Evolutionary conservation across 495 filamentous ascomycete genomes (phyloP), one percentile per base, ranked within the genome.

Genomic region (Aspergillus carlsbadensis): DNA sequence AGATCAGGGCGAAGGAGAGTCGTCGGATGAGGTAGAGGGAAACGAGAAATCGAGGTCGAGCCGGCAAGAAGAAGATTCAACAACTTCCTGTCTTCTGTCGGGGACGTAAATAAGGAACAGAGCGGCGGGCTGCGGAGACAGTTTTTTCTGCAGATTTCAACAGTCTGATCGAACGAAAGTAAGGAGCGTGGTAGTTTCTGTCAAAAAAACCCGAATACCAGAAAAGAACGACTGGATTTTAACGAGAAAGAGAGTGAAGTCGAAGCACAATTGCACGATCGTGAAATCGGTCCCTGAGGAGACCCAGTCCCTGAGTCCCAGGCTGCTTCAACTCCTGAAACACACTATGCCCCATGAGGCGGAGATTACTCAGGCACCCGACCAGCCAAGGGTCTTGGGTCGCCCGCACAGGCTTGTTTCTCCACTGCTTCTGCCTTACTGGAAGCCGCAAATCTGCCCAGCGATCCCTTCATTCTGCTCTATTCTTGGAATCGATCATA

Each of bases 401-500:
- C 52, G 52, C 34, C 53, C 26, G 29, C 21, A 22, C 35, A 11
- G 54, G 26, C 26, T 29, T 29, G 26, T 29, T 29, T 49, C 18
- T 47, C 58, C 52, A 54, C 15, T 13, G 18, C 24, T 39, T 37
- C 48, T 2, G 22, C 48, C 56, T 58, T 52, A 53, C 56, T 58
- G 11, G 42, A 58, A 52, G 56, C 18, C 42, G 56, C 52, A 50
- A 58, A 53, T 34, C 40, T 21, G 33, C 17, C 36, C 24, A 54
- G 33, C 40, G 42, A 60, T 58, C 54, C 53, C 54, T 59, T 46
- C 20, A 54, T 44, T 36, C 48, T 39, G 51, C 44, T 14, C 58
- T 58, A 58, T 64, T 58, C 54, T 60, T 51, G 57, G 61, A 55
- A n/a, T 10, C 5, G n/a, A 41, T 35, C 40, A 29, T 24, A 40